Evolutionary conservation across 2,329 filamentous ascomycete genomes (phyloP), one percentile per base, ranked within the genome.

Genomic region (Colletotrichum ledebouriae): DNA sequence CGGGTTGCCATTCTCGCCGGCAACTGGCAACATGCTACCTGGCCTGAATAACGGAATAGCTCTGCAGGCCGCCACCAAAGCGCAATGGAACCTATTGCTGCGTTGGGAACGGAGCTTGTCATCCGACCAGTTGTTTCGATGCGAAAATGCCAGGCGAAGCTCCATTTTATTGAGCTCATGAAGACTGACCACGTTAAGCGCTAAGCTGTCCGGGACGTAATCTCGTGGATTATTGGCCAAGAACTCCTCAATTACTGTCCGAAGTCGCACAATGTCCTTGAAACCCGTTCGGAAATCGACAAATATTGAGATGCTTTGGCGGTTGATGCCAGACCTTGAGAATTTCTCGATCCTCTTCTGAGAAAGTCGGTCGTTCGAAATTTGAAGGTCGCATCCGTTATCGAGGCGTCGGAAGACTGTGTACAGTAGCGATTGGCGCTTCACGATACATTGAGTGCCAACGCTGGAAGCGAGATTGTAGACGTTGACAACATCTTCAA

Each of bases 51-150:
- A 91, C 63, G 89, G 89, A 56, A 90, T 83, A 70, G 91, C 88
- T 73, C 90, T 87, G 73, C 92, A 86, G 25, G 86, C 84, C 37
- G 91, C 83, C 84, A 92, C 91, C 67, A 93, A 78, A 53, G 89
- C 89, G 75, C 89, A 92, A 74, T 92, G 91, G 79, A 92, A 92
- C 77, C 92, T 92, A 81, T 92, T 92, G 71, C 89, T 86, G 34
- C 90, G 86, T 70, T 90, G 88, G 2, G 92, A 82, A 79, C 90
- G 89, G 25, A 92, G 84, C 63, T 89, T 82, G 75, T 92, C 90
- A 73, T 92, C 92, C 72, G 92, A 89, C 89, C 89, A 92, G 75
- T 92, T 92, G 49, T 87, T 90, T 71, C 92, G 92, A 82, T 92
- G 92, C 76, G 92, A 92, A 80, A 93, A 92, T 70, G 91, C 85